phyloP scores from a whole-genome alignment of 768 basidiomycete genomes.

The Mycena capillaripes region DNA sequence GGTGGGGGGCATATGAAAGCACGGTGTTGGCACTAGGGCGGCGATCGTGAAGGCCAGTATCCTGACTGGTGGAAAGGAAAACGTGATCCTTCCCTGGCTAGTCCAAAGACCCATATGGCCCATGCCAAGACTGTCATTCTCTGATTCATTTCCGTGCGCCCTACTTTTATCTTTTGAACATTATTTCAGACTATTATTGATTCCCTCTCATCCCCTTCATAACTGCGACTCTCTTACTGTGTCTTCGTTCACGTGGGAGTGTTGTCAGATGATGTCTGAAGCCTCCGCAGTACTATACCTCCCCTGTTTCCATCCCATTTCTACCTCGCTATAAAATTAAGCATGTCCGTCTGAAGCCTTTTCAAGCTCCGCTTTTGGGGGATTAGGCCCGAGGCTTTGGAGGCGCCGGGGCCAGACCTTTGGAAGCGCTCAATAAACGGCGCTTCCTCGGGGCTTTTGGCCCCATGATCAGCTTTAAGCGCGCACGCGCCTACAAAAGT shows the following conservation, averaged over 20 bases:
- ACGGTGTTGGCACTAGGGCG: slow-evolving; percentile 13
- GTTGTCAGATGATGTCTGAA: background rate
- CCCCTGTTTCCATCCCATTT: slow-evolving; percentile 1
- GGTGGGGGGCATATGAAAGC: slow-evolving; percentile 7
- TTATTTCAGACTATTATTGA: slow-evolving; percentile 1
- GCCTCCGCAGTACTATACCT: background rate
- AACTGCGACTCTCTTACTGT: background rate
- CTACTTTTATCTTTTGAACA: background rate
- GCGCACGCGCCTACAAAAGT: no score
- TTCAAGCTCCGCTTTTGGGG: no score
- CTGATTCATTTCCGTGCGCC: background rate
- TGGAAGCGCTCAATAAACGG: no score
- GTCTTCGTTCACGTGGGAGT: slow-evolving; percentile 19
- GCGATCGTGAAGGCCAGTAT: slow-evolving; percentile 1
- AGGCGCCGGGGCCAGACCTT: no score
- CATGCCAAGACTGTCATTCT: background rate
- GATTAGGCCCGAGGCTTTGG: no score
- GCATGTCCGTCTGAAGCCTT: no score
- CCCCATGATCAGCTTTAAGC: no score
- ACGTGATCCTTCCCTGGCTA: background rate
- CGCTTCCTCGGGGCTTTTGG: no score
- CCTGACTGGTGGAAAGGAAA: slow-evolving; percentile 3
- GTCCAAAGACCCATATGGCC: background rate
- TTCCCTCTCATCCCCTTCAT: background rate
- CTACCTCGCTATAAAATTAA: no score